Conservation (phyloP, 768 basidiomycete species). For the Trametes elegans region DNA sequence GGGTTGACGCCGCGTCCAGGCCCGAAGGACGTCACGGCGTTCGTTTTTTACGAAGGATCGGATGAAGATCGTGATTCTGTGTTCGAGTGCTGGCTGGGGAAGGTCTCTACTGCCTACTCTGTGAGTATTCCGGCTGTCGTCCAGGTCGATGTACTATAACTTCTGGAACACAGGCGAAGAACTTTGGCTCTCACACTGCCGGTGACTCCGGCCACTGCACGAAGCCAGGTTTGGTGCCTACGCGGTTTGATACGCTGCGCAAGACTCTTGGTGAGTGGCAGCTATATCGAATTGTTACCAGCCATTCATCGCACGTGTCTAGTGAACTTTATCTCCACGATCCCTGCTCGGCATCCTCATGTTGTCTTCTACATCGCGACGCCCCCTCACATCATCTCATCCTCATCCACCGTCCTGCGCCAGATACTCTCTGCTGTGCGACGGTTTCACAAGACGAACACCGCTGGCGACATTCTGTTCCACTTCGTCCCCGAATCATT, state of each 20-base stretch:
- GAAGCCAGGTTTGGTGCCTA: slow-evolving; percentile 56
- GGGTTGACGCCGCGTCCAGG: slow-evolving; percentile 71
- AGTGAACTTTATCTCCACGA: slow-evolving; percentile 20
- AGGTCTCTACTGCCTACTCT: slow-evolving; percentile 51
- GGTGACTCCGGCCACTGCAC: slow-evolving; percentile 49
- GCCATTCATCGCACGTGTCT: neutral
- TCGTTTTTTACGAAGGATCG: slow-evolving; percentile 66
- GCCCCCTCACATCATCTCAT: slow-evolving; percentile 57
- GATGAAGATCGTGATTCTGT: slow-evolving; percentile 44
- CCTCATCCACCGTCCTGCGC: slow-evolving; percentile 65
- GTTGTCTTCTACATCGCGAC: slow-evolving; percentile 69
- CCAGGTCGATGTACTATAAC: slow-evolving; percentile 15
- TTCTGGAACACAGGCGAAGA: slow-evolving; percentile 55
- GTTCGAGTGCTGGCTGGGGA: slow-evolving; percentile 60
- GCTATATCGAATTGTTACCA: neutral
- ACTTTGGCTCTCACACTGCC: slow-evolving; percentile 54
- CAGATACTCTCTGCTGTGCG: slow-evolving; percentile 64
- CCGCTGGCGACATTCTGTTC: slow-evolving; percentile 53
- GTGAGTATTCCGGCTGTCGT: slow-evolving; percentile 40
- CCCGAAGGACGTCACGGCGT: slow-evolving; percentile 65
- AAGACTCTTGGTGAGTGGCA: slow-evolving; percentile 56
- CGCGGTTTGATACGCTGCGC: slow-evolving; percentile 69
- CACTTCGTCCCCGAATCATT: slow-evolving; percentile 73
- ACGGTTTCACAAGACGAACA: slow-evolving; percentile 48
- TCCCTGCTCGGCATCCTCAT: slow-evolving; percentile 27